Conservation (phyloP, 805 yeast genomes). For the Ascoidea tarda region DNA sequence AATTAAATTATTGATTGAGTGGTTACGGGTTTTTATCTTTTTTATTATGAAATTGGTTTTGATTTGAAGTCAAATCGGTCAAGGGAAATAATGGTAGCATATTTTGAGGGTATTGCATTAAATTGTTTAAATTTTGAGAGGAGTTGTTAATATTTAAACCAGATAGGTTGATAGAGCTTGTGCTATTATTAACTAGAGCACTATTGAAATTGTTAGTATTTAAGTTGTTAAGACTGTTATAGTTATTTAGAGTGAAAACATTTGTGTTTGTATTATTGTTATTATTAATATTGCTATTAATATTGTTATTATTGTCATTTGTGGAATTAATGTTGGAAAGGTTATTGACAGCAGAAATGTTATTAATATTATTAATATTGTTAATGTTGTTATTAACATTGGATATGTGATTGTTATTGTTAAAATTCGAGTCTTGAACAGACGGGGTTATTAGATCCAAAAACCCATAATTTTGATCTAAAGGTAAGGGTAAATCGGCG, state of each 20-base stretch:
- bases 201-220: not conserved
- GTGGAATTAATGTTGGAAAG: not conserved
- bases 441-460: conserved; percentile 23
- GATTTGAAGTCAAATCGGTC: not conserved
- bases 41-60: no score
- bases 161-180: no score
- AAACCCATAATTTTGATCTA: conserved; percentile 23
- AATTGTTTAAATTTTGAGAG: no score
- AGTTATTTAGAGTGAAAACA: not conserved
- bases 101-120: not conserved
- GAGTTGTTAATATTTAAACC: no score
- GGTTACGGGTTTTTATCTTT: no score
- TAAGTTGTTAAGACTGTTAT: not conserved
- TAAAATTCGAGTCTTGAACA: conserved; percentile 11
- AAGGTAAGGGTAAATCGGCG: conserved; percentile 12
- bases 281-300: conserved; percentile 1
- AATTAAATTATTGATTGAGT: no score
- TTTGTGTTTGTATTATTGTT: conserved; percentile 1
- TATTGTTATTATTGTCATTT: conserved; percentile 3
- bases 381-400: conserved; percentile 11
- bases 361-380: conserved; percentile 5
- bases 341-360: conserved; percentile 5
- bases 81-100: not conserved
- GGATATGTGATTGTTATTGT: conserved; percentile 13
- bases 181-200: not conserved